Base-by-base conservation (phyloP, 2,329 filamentous ascomycete genomes). In the Calonectria montana region DNA sequence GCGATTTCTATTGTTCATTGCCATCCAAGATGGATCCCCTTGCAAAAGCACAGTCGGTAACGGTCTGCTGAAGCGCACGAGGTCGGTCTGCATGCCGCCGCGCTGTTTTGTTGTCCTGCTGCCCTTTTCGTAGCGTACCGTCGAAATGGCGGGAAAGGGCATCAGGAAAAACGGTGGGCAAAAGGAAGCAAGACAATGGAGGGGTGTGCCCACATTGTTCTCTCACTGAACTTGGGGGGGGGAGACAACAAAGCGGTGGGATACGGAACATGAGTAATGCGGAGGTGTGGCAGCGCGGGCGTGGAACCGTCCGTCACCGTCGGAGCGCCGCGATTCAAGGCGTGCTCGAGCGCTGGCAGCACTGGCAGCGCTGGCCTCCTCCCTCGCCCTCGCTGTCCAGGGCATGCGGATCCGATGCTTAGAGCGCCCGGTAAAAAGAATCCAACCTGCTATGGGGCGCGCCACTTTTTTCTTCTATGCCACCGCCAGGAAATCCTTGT, bases 241-340 rank as follows among this genome's bases (percentile, higher is more conserved):
- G 48, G 62, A 62, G 53, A 67, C 65, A 70, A 70, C 63, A 57
- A 63, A 43, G 68, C 63, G 68, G 68, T 67, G 68, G 68, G 48
- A 41, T 23, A 50, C 18, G 53, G 53, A 21, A 59, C 61, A 65
- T 31, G 67, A 70, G 67, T 70, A 70, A 70, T 70, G 67, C 61
- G 50, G 65, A 68, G 65, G 45, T 43, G 67, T 37, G 45, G 21
- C 48, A 63, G 48, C 35, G 63, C 63, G 35, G 21, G 35, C 63
- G 47, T 41, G 63, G 48, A 65, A 41, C 45, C 41, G 48, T 57
- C 66, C 43, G 45, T 69, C 45, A 35, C 66, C 25, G 47, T 53
- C 66, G 66, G 66, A 64, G 25, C 67, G 67, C 47, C 59, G 47
- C 47, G 25, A 25, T 29, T 29, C 35, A 68, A 63, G 31, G 55